Base-by-base conservation (phyloP, 1,284 basidiomycete genomes). In the Ustilago bromivora region DNA sequence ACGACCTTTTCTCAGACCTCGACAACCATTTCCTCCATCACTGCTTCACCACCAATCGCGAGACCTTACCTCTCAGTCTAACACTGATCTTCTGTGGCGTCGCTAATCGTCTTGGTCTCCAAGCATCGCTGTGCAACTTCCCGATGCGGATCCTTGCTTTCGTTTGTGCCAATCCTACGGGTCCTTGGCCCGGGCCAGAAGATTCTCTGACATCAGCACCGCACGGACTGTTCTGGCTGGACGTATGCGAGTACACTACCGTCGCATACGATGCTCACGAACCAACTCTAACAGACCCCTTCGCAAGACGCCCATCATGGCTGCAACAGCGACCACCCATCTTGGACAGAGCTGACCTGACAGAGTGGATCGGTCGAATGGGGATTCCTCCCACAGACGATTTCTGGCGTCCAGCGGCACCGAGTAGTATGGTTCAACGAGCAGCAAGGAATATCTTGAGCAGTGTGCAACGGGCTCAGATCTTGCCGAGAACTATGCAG, bases 21-120 rank as follows among this genome's bases (percentile, higher is more conserved):
- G 73, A 81, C 61, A 81, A 81, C 32, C 74, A 74, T 49, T 80
- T 80, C 32, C 54, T 80, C 4, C 71, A 80, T 40, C 56, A 62
- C 19, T 80, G 74, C 58, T 69, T 80, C 57, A 67, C 76, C 23
- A 74, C 78, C 32, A 74, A 76, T 31, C 70, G 79, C 40, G 69
- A 81, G 57, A 72, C 69, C 6, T 67, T 76, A 4, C 77, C 79
- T 1, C 61, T 81, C 31, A 68, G 51, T 49, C 58, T 81, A 11
- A 74, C 74, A 0, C 34, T 78, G 41, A 73, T 81, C 56, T 81
- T 79, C 32, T 79, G 79, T 41, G 69, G 70, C 31, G 35, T 81
- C 12, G 67, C 79, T 32, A 76, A 71, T 40, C 64, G 79, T 12
- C 69, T 81, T 10, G 79, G 79, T 10, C 49, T 81, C 6, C 47